Evolutionary conservation across 2,329 filamentous ascomycete genomes (phyloP).

Genomic region (Aspergillus sp.): DNA sequence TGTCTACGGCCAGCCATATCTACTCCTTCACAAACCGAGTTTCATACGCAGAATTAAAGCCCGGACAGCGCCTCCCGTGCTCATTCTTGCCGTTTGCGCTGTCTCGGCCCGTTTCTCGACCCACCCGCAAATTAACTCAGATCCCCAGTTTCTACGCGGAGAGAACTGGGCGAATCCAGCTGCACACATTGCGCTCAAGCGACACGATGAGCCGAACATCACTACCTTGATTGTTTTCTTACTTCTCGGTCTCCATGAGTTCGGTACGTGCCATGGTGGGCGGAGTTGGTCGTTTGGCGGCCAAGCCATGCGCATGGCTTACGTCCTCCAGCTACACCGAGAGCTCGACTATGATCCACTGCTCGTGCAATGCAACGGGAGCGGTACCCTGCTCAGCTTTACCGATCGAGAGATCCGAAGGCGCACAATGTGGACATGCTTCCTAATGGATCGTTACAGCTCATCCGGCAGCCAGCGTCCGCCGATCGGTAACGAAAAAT

Average conservation of each 20-base stretch:
- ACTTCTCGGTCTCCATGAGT: slow-evolving; percentile 87
- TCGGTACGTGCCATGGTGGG: slow-evolving; percentile 93
- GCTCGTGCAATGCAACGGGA: slow-evolving; percentile 54
- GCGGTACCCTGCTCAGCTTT: slow-evolving; percentile 70
- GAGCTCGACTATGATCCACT: slow-evolving; percentile 82
- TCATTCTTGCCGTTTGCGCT: slow-evolving; percentile 91
- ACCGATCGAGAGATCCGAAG: slow-evolving; percentile 90
- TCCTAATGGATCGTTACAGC: slow-evolving; percentile 96
- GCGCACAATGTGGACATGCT: slow-evolving; percentile 97
- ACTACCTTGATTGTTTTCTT: slow-evolving; percentile 90
- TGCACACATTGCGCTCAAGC: slow-evolving; percentile 77
- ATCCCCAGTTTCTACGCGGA: slow-evolving; percentile 80
- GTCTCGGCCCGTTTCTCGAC: slow-evolving; percentile 90
- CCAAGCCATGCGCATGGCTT: slow-evolving; percentile 95
- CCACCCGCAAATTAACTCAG: slow-evolving; percentile 74
- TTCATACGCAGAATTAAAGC: slow-evolving; percentile 82
- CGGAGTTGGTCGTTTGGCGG: slow-evolving; percentile 95
- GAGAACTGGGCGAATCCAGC: slow-evolving; percentile 88
- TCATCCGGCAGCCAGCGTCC: slow-evolving; percentile 92
- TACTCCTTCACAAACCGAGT: slow-evolving; percentile 92
- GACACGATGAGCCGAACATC: slow-evolving; percentile 94
- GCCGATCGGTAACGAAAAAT: slow-evolving; percentile 86
- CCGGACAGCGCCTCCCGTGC: slow-evolving; percentile 79
- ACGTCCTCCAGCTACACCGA: slow-evolving; percentile 88
- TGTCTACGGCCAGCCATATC: slow-evolving; percentile 92